These are phyloP conservation scores for Paecilomyces fulvus DNA, from an alignment of 2,329 filamentous ascomycete species.

Conservation along the genomic window DNA sequence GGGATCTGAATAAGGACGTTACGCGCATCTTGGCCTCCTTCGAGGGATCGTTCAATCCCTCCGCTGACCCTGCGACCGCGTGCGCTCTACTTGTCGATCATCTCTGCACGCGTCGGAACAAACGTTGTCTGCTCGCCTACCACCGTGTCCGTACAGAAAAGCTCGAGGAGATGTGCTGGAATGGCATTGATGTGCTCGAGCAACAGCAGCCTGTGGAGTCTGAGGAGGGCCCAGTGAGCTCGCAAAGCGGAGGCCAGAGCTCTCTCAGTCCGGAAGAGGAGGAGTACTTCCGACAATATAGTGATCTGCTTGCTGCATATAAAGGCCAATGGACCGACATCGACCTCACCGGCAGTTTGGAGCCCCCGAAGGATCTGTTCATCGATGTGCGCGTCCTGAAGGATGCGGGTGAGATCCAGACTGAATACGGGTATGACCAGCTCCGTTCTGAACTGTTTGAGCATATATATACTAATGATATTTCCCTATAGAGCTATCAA, in stretches of 20 bases:
- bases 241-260: conserved; percentile 50
- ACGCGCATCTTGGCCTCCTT: conserved; percentile 71
- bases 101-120: conserved; percentile 89
- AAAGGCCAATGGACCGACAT: conserved; percentile 99
- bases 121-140: conserved; percentile 89
- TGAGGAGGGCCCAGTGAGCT: conserved; percentile 27
- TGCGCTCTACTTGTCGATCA: conserved; percentile 89
- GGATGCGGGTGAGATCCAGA: conserved; percentile 97
- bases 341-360: conserved; percentile 85
- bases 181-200: conserved; percentile 73
- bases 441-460: background rate
- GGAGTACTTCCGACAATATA: conserved; percentile 88
- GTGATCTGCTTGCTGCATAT: conserved; percentile 85
- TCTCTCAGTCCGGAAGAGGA: conserved; percentile 92
- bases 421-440: conserved; percentile 79
- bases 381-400: conserved; percentile 94
- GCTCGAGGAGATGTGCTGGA: conserved; percentile 90
- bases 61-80: conserved; percentile 71
- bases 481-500: conserved; percentile 65
- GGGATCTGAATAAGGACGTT: conserved; percentile 84
- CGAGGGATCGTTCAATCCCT: conserved; percentile 75
- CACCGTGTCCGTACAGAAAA: conserved; percentile 85
- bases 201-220: conserved; percentile 43
- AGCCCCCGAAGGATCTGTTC: conserved; percentile 90
- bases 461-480: background rate